Evolutionary conservation across 2,329 filamentous ascomycete species (phyloP), one percentile per base, ranked within the genome.

Genomic region (Monosporascus sp.): DNA sequence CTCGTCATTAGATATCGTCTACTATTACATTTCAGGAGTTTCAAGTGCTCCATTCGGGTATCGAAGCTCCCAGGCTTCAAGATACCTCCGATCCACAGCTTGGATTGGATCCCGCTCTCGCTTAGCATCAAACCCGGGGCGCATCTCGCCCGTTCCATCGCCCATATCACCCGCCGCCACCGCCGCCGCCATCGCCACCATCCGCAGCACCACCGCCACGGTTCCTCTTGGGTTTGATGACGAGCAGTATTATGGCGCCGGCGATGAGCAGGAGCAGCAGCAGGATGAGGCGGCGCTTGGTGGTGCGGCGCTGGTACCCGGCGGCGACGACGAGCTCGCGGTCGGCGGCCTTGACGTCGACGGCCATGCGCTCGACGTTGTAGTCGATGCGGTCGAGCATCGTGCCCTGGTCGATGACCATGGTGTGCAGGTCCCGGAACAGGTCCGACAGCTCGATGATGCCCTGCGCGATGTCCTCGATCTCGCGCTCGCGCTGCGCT

Each of bases 371-470:
- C 73, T 99, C 94, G 51, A 99, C 91, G 64, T 99, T 99, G 74
- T 97, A 99, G 72, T 99, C 96, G 64, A 96, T 95, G 65, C 94
- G 87, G 71, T 96, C 92, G 22, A 96, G 79, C 81, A 95, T 89
- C 15, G 90, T 94, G 51, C 91, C 91, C 70, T 94, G 89, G 67
- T 94, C 89, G 60, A 96, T 92, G 62, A 95, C 91, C 92, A 99
- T 97, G 48, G 80, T 87, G 72, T 99, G 94, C 31, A 99, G 77
- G 65, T 99, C 94, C 57, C 95, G 90, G 76, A 99, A 99, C 49
- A 99, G 90, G 69, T 97, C 94, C 4, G 93, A 90, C 7, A 99
- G 78, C 68, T 97, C 93, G 65, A 99, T 97, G 71, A 99, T 97
- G 54, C 94, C 93, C 68, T 97, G 92, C 2, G 94, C 94, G 58